phyloP scores from a whole-genome alignment of 2,329 filamentous ascomycete genomes.

The Ambrosiella beaveri region DNA sequence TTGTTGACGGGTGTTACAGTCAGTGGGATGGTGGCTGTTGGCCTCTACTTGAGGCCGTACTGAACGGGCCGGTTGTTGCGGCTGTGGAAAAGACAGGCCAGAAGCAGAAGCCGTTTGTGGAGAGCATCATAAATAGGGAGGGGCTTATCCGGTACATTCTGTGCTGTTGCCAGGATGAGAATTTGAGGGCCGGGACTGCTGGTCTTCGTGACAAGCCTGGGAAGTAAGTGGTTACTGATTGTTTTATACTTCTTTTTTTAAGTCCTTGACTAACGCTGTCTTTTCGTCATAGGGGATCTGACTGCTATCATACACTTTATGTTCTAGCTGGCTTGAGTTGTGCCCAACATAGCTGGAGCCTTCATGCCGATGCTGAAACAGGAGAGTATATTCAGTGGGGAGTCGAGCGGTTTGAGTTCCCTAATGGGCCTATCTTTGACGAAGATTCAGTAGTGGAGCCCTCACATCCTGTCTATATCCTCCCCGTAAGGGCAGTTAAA shows the following conservation, averaged over 20 bases:
- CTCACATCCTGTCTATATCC: conserved; percentile 71
- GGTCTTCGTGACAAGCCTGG: conserved; percentile 88
- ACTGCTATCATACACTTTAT: conserved; percentile 89
- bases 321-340: conserved; percentile 72
- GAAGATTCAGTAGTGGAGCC: conserved; percentile 50
- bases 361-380: conserved; percentile 18
- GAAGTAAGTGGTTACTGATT: conserved; percentile 40
- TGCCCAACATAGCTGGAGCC: conserved; percentile 51
- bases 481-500: conserved; percentile 54
- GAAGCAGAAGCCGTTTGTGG: conserved; percentile 17
- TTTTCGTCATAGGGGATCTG: conserved; percentile 40
- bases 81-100: not conserved
- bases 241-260: not conserved
- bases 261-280: not conserved
- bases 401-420: conserved; percentile 3
- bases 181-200: conserved; percentile 34
- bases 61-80: conserved; percentile 31
- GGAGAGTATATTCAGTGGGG: conserved; percentile 9
- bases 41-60: conserved; percentile 69
- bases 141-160: conserved; percentile 81
- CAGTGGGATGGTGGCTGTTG: conserved; percentile 96
- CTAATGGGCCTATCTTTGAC: conserved; percentile 39
- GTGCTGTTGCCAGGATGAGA: conserved; percentile 64
- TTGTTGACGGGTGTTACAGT: conserved; percentile 95
- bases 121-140: conserved; percentile 59